Evolutionary conservation across 1,284 basidiomycete species (phyloP), one percentile per base, ranked within the genome.

Genomic region (Inonotus hispidus): DNA sequence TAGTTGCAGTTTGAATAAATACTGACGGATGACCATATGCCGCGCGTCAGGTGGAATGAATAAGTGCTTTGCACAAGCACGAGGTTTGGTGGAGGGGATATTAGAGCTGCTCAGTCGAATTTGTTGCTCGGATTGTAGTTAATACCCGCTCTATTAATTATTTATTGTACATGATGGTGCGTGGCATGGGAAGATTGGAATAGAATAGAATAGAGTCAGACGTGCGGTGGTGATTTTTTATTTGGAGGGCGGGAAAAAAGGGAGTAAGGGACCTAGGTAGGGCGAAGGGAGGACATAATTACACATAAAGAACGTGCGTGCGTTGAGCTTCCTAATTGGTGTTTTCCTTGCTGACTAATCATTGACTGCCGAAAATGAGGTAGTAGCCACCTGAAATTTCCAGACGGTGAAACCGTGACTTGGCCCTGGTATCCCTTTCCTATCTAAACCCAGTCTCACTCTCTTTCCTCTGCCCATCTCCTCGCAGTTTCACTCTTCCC

Each of bases 1-100:
- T 43, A n/a, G 7, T 43, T n/a, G 35, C 61, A 63, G 29, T 19
- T 62, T 37, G 25, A 27, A 45, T 39, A 58, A 52, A 56, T 46
- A 50, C 25, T 52, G 53, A 55, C 59, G 63, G 58, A 66, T 66
- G 54, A 64, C 57, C 50, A 27, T 64, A 59, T n/a, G 37, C 54
- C 54, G 25, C 58, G 65, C 65, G 59, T 72, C 3, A 32, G 88
- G 66, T 90, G 92, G 92, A 93, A 94, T 73, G 92, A 94, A 77
- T 94, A 54, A 60, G 49, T n/a, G n/a, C n/a, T n/a, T n/a, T n/a
- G n/a, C n/a, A n/a, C n/a, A n/a, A 38, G 32, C 47, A 27, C 53
- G 37, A 62, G 38, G 29, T 19, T 39, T 43, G 16, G 19, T 43
- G n/a, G n/a, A 14, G 41, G 16, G 16, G 41, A 16, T 14, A n/a